A percentile compares a stretch with the other conserved stretches of the same genome.
Evolutionary conservation across 2,329 filamentous ascomycete genomes (phyloP).

Genomic region (Cryphonectria parasitica): DNA sequence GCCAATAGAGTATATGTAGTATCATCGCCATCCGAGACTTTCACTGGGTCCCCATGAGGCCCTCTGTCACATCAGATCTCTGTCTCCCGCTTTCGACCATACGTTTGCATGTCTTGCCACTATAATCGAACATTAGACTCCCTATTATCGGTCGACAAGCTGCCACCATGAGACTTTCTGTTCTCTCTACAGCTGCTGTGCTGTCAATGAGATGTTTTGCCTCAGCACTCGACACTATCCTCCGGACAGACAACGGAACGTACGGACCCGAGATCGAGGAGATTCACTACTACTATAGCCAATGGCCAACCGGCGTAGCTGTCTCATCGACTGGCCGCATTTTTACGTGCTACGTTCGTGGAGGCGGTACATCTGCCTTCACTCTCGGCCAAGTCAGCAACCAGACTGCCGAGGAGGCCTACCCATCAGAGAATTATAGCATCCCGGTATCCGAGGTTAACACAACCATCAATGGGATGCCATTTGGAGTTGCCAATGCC

Average conservation of each 20-base stretch:
- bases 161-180: not conserved
- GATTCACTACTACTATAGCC: slow-evolving; percentile 51
- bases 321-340: slow-evolving; percentile 46
- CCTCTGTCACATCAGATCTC: not conserved
- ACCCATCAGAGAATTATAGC: slow-evolving; percentile 31
- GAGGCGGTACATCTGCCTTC: slow-evolving; percentile 44
- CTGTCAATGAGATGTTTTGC: not conserved
- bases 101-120: not conserved
- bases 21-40: not conserved
- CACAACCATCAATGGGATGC: slow-evolving; percentile 44
- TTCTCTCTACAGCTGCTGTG: not conserved
- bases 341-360: slow-evolving; percentile 51
- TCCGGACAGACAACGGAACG: slow-evolving; percentile 45
- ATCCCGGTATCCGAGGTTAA: slow-evolving; percentile 45
- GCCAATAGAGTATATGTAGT: not conserved
- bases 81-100: not conserved
- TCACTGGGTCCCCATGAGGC: not conserved
- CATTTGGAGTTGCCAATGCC: slow-evolving; percentile 48
- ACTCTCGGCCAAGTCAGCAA: slow-evolving; percentile 53
- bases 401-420: slow-evolving; percentile 50
- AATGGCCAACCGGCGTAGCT: slow-evolving; percentile 51
- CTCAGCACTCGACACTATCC: not conserved
- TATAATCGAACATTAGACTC: not conserved
- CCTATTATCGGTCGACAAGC: not conserved
- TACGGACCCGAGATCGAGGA: slow-evolving; percentile 52